Base-by-base conservation (phyloP, 257 asterid species). In the Solanum etuberosum region DNA sequence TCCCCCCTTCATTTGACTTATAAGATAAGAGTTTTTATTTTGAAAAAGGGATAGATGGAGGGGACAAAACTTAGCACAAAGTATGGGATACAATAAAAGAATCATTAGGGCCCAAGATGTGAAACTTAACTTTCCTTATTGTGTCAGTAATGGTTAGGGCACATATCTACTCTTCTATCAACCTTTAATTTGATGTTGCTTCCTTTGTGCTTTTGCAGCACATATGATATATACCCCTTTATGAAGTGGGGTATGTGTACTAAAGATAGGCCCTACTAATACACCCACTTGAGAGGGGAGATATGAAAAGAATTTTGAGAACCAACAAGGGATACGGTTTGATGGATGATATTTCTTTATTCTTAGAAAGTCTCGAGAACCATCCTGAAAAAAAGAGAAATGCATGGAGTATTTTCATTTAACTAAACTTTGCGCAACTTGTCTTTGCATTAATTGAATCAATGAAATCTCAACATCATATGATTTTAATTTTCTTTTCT, bases 101-200 rank as follows among this genome's bases (percentile, higher is more conserved):
- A 84, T 84, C 76, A 84, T 84, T 61, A 42, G 54, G 86, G 86
- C 29, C 86, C 86, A 63, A n/a, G 59, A 84, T 84, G 86, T 63
- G 86, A 84, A 63, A 84, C 86, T 67, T 63, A 61, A 67, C 86
- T 84, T 84, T 84, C 86, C 78, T 84, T 37, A 14, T 35, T 37
- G 86, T 59, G 77, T 83, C 86, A 83, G 86, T 83, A 67, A 78
- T 83, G 86, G 86, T 83, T 54, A 34, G 86, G 86, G 76, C 77
- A 37, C 76, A 84, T 37, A 37, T 37, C 51, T 84, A 84, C 57
- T 84, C 86, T 40, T 61, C 78, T 25, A 84, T 84, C 86, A 37
- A 63, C 78, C 38, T 84, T 84, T 37, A 84, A 59, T 37, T 84
- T 63, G 76, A 35, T 25, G 73, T 84, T 84, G 77, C 78, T 63